These are phyloP conservation scores for Russula olivacea DNA, from an alignment of 768 basidiomycete genomes.

Conservation along the genomic window DNA sequence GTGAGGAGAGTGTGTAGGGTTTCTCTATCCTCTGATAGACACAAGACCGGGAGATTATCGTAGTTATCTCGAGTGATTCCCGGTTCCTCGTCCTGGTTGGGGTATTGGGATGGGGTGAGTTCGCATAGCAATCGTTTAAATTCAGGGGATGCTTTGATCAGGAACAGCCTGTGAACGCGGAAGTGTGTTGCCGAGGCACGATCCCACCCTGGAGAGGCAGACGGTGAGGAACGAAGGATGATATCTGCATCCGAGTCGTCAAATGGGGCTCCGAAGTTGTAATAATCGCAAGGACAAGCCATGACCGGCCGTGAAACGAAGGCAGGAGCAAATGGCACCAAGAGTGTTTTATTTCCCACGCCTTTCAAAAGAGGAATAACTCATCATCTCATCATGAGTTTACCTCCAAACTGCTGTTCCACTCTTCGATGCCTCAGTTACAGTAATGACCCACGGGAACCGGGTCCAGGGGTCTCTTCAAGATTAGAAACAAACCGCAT, in stretches of 20 bases:
- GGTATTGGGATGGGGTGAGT: not conserved
- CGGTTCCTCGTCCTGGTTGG: not conserved
- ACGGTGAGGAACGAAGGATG: conserved; percentile 4
- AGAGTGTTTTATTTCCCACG: no score
- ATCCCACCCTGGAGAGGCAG: not conserved
- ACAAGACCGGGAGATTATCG: not conserved
- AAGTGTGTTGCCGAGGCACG: not conserved
- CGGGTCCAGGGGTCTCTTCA: no score
- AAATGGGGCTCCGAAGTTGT: conserved; percentile 40
- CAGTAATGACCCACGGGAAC: no score
- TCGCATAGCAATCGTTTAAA: conserved; percentile 12
- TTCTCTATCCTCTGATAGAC: conserved; percentile 9
- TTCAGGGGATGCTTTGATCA: conserved; percentile 11
- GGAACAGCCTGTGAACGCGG: conserved; percentile 9
- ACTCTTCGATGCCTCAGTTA: no score
- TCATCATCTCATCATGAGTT: no score
- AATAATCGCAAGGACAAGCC: not conserved
- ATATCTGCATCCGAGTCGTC: conserved; percentile 39
- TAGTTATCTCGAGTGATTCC: not conserved
- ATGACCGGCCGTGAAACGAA: no score
- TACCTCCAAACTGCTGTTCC: no score
- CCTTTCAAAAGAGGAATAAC: no score
- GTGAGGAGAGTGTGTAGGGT: conserved; percentile 17
- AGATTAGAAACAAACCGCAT: no score
- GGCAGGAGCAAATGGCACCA: no score